Evolutionary conservation across 768 basidiomycete species (phyloP).

Genomic region (Leccinellum rugosiceps): DNA sequence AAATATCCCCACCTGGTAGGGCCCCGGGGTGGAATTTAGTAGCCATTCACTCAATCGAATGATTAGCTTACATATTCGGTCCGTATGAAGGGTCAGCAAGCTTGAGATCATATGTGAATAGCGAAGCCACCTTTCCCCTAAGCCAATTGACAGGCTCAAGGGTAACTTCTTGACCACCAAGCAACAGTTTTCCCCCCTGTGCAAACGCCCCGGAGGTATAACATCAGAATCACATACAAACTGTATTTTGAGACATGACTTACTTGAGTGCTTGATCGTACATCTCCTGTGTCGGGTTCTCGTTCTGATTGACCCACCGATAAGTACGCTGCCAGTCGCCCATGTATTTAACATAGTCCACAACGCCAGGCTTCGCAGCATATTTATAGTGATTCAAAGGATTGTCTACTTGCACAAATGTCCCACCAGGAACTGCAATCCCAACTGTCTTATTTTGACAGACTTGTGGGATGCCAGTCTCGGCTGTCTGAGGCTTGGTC

Average conservation of each 20-base stretch:
- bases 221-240: background rate
- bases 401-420: background rate
- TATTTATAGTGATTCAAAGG: conserved; percentile 14
- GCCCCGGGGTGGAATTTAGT: background rate
- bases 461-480: conserved; percentile 6
- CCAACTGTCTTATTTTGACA: background rate
- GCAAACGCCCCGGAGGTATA: conserved; percentile 4
- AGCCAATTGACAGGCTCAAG: conserved; percentile 12
- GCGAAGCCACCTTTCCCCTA: conserved; percentile 10
- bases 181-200: background rate
- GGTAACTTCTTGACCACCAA: background rate
- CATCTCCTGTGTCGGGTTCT: conserved; percentile 5
- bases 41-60: background rate
- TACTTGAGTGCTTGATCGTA: conserved; percentile 14
- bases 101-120: conserved; percentile 18
- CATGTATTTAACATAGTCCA: conserved; percentile 3
- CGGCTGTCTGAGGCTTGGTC: conserved; percentile 2
- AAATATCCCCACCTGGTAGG: conserved; percentile 22
- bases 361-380: conserved; percentile 1
- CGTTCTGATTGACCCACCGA: conserved; percentile 7
- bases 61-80: conserved; percentile 14
- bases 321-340: conserved; percentile 9
- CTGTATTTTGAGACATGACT: background rate
- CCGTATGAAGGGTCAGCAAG: conserved; percentile 6
- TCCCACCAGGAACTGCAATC: background rate